Percentiles rank a stretch among this genome's conserved stretches.
Evolutionary conservation across 257 asterid genomes (phyloP).

Genomic region (Forsythia suspensa): DNA sequence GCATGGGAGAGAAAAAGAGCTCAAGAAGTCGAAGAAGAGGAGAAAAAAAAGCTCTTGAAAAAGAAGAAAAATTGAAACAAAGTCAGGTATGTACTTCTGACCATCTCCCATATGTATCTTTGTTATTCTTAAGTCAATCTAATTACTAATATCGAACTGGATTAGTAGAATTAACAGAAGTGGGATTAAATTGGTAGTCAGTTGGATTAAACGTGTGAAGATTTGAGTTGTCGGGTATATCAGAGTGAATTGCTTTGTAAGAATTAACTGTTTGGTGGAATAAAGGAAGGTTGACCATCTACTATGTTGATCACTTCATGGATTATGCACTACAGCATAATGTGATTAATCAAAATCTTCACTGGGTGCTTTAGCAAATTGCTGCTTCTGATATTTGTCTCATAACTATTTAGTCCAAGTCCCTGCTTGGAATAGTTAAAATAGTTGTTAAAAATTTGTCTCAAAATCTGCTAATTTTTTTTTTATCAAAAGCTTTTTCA

Average conservation of each 20-base stretch:
- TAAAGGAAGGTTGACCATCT: background rate
- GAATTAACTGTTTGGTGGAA: background rate
- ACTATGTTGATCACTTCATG: background rate
- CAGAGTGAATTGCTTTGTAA: background rate
- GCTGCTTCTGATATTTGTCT: background rate
- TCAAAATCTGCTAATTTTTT: too few species aligned
- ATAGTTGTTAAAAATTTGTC: too few species aligned
- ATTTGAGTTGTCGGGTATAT: background rate
- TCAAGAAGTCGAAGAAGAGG: constrained; percentile 58
- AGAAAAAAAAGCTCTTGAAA: constrained; percentile 45
- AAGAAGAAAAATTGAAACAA: constrained; percentile 43
- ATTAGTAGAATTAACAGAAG: background rate
- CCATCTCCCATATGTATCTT: background rate
- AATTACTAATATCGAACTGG: background rate
- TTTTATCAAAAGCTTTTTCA: too few species aligned
- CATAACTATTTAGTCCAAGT: background rate
- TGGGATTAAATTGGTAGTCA: background rate
- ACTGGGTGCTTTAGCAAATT: constrained; percentile 11
- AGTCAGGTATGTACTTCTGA: constrained; percentile 38
- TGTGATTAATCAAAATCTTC: background rate
- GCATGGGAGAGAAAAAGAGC: constrained; percentile 63
- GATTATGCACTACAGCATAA: background rate
- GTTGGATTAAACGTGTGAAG: background rate
- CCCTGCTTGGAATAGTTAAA: too few species aligned
- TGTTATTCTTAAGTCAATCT: background rate